Evolutionary conservation across 306 rosid species (phyloP).

Genomic region (Castanea mollissima): DNA sequence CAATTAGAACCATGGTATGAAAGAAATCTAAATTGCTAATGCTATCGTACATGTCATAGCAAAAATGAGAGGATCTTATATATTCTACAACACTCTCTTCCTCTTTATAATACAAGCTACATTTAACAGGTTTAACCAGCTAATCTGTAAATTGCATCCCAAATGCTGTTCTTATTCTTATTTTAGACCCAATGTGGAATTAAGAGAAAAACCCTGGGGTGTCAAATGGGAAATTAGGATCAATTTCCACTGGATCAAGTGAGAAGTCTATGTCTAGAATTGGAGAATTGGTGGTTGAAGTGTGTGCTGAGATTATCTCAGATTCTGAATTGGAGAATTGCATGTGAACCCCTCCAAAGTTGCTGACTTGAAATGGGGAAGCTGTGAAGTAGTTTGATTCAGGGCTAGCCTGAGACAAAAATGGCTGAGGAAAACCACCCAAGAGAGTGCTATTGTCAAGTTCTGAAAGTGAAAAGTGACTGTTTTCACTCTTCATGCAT

Average conservation of each 20-base stretch:
- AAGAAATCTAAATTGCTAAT: background rate
- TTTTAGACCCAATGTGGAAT: background rate
- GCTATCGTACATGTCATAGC: background rate
- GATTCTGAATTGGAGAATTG: conserved; percentile 39
- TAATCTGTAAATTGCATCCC: background rate
- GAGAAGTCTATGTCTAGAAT: conserved; percentile 62
- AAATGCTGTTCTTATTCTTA: conserved; percentile 12
- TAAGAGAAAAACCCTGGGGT: conserved; percentile 40
- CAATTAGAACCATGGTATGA: background rate
- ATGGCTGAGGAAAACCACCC: conserved; percentile 38
- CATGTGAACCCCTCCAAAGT: conserved; percentile 28
- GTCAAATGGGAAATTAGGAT: conserved; percentile 54
- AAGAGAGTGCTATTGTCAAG: conserved; percentile 33
- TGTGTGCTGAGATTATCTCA: conserved; percentile 65
- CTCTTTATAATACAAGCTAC: conserved; percentile 14
- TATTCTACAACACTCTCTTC: conserved; percentile 12
- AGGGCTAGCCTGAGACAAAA: conserved; percentile 40
- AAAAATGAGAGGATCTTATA: background rate
- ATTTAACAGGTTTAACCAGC: conserved; percentile 4
- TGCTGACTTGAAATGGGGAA: conserved; percentile 43
- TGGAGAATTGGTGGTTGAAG: conserved; percentile 60
- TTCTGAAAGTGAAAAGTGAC: conserved; percentile 25
- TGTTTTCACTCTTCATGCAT: conserved; percentile 29
- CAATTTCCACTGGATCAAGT: conserved; percentile 42
- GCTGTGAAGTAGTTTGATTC: conserved; percentile 39